phyloP scores from a whole-genome alignment of 768 basidiomycete species.

The Strobilomyces echinocephalus region DNA sequence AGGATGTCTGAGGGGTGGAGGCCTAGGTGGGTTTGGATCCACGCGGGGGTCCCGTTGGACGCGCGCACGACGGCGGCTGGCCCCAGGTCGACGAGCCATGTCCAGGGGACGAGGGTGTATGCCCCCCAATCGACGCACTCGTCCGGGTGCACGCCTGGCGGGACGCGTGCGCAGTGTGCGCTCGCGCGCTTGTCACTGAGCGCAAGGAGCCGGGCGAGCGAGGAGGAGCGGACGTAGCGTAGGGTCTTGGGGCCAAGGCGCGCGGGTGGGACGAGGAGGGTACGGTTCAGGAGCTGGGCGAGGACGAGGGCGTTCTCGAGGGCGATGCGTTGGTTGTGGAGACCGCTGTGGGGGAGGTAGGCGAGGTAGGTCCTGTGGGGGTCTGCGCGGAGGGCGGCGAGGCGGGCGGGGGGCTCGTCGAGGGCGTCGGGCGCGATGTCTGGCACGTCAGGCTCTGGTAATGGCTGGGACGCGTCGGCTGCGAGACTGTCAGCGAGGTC shows the following conservation, averaged over 20 bases:
- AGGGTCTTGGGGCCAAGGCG: constrained; percentile 59
- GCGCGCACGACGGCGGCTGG: constrained; percentile 41
- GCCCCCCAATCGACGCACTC: constrained; percentile 61
- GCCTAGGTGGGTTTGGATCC: constrained; percentile 15
- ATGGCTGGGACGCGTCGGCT: constrained; percentile 20
- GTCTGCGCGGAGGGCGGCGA: constrained; percentile 12
- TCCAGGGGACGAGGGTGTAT: constrained; percentile 66
- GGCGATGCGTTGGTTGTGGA: constrained; percentile 83
- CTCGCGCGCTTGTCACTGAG: constrained; percentile 49
- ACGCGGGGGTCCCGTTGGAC: constrained; percentile 44
- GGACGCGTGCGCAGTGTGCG: constrained; percentile 44
- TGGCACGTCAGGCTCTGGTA: constrained; percentile 2
- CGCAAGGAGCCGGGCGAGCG: constrained; percentile 40
- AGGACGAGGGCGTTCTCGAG: constrained; percentile 82
- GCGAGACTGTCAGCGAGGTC: constrained; percentile 16
- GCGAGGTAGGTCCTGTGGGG: constrained; percentile 49
- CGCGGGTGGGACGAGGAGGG: constrained; percentile 72
- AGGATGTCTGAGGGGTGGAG: constrained; percentile 39
- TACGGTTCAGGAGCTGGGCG: constrained; percentile 65
- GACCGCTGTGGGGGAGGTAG: constrained; percentile 80
- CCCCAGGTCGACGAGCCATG: constrained; percentile 58
- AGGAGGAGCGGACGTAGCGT: constrained; percentile 54
- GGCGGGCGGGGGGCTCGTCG: constrained; percentile 19
- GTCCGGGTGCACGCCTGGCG: constrained; percentile 35
- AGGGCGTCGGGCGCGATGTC: constrained; percentile 28